phyloP scores from a whole-genome alignment of 495 filamentous ascomycete genomes.

The Aspergillus sclerotioniger region DNA sequence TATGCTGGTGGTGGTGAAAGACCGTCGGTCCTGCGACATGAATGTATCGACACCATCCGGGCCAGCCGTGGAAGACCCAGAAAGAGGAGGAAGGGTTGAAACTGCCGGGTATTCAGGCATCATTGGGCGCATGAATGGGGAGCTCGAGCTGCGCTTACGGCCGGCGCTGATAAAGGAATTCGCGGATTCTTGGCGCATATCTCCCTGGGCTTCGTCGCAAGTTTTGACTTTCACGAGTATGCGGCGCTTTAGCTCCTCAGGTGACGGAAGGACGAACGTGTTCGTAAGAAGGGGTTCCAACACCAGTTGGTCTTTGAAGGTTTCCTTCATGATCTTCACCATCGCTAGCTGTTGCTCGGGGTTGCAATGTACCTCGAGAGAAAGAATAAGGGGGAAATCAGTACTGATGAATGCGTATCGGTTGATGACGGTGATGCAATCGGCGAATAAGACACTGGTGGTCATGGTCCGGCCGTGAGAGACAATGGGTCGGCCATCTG shows the following conservation, averaged over 20 bases:
- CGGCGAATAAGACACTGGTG: slow-evolving; percentile 77
- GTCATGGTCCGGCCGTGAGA: slow-evolving; percentile 89
- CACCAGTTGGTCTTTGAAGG: slow-evolving; percentile 75
- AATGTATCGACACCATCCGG: slow-evolving; percentile 42
- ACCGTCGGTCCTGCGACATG: slow-evolving; percentile 47
- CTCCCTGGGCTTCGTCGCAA: slow-evolving; percentile 43
- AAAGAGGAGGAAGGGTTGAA: slow-evolving; percentile 52
- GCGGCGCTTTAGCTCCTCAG: slow-evolving; percentile 74
- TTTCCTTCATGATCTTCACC: slow-evolving; percentile 84
- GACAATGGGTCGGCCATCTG: slow-evolving; percentile 80
- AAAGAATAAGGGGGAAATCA: slow-evolving; percentile 84
- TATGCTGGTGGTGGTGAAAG: slow-evolving; percentile 54
- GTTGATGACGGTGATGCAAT: slow-evolving; percentile 88
- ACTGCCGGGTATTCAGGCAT: slow-evolving; percentile 53
- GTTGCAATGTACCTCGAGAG: slow-evolving; percentile 92
- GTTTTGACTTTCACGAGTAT: slow-evolving; percentile 95
- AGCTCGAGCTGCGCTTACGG: slow-evolving; percentile 78
- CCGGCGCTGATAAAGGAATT: slow-evolving; percentile 48
- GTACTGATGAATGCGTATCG: slow-evolving; percentile 86
- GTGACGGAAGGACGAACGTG: slow-evolving; percentile 69
- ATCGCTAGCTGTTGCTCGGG: slow-evolving; percentile 79
- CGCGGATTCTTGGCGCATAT: slow-evolving; percentile 37
- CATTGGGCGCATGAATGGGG: slow-evolving; percentile 63
- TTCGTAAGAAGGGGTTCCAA: slow-evolving; percentile 68
- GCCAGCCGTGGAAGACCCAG: slow-evolving; percentile 56